Evolutionary conservation across 352 stramenopile species (phyloP).

Genomic region (Stephanocyclus meneghinianus): DNA sequence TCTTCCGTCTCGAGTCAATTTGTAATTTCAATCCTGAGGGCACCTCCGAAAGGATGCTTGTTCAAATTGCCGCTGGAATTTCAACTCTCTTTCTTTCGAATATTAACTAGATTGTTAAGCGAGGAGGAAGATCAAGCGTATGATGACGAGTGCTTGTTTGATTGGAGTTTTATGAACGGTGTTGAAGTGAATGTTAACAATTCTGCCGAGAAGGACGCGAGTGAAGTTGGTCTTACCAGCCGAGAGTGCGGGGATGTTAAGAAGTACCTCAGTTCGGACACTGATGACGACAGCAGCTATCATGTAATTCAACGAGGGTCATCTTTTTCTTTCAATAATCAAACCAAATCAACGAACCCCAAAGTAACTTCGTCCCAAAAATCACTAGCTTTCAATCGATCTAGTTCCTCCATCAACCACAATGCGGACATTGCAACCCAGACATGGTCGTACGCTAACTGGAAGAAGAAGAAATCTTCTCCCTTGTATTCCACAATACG

Average conservation of each 20-base stretch:
- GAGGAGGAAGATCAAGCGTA: constrained; percentile 67
- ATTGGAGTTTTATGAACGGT: constrained; percentile 31
- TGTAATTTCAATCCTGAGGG: constrained; percentile 10
- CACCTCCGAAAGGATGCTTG: constrained; percentile 21
- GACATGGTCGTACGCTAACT: constrained; percentile 28
- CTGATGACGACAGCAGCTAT: constrained; percentile 28
- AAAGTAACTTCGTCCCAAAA: constrained; percentile 1
- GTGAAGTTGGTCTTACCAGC: background rate
- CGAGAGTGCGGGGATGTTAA: background rate
- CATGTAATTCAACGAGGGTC: constrained; percentile 17
- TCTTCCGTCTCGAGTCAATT: constrained; percentile 5
- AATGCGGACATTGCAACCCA: constrained; percentile 20
- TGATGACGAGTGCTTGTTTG: constrained; percentile 61
- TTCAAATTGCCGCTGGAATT: constrained; percentile 53
- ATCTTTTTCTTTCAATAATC: background rate
- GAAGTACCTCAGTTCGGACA: constrained; percentile 9
- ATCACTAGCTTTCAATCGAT: constrained; percentile 7
- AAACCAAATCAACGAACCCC: background rate
- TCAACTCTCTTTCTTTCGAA: constrained; percentile 61
- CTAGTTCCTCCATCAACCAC: constrained; percentile 2
- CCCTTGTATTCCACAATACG: constrained; percentile 50
- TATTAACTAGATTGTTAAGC: constrained; percentile 69
- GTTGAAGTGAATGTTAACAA: background rate
- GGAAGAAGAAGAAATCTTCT: constrained; percentile 35
- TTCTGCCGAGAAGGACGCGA: background rate